Percentiles rank a stretch among this genome's conserved stretches.
These are phyloP conservation scores for Drechslerella stenobrocha DNA, from an alignment of 2,329 filamentous ascomycete genomes.

Conservation along the genomic window DNA sequence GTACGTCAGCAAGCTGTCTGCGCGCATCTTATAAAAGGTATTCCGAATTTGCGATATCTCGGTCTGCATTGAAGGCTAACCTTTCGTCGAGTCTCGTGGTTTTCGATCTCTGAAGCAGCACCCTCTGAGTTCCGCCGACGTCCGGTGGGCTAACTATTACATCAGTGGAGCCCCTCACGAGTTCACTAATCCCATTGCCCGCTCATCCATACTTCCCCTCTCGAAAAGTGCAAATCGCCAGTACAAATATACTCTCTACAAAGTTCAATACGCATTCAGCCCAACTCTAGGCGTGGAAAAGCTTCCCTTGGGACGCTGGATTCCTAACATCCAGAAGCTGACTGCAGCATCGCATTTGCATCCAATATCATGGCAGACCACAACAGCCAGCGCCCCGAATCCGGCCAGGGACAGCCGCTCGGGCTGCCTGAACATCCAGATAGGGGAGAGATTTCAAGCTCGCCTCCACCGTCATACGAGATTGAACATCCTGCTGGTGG, in stretches of 20 bases:
- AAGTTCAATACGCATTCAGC: no score
- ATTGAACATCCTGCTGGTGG: conserved; percentile 12
- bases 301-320: no score
- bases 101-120: background rate
- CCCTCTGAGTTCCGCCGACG: background rate
- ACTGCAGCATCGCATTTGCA: background rate
- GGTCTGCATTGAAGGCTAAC: background rate
- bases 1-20: no score
- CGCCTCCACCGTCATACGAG: conserved; percentile 25
- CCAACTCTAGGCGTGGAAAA: no score
- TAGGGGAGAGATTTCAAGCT: conserved; percentile 8
- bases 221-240: no score
- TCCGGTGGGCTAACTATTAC: background rate
- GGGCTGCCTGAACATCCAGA: background rate
- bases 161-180: background rate
- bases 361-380: conserved; percentile 23
- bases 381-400: conserved; percentile 17
- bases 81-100: background rate
- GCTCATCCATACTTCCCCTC: background rate
- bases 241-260: no score
- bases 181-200: background rate
- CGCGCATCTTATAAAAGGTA: background rate
- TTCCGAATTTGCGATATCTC: background rate
- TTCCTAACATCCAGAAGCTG: background rate
- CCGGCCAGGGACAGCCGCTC: conserved; percentile 8